Evolutionary conservation across 2,329 filamentous ascomycete genomes (phyloP).

Genomic region (Plenodomus tracheiphilus): DNA sequence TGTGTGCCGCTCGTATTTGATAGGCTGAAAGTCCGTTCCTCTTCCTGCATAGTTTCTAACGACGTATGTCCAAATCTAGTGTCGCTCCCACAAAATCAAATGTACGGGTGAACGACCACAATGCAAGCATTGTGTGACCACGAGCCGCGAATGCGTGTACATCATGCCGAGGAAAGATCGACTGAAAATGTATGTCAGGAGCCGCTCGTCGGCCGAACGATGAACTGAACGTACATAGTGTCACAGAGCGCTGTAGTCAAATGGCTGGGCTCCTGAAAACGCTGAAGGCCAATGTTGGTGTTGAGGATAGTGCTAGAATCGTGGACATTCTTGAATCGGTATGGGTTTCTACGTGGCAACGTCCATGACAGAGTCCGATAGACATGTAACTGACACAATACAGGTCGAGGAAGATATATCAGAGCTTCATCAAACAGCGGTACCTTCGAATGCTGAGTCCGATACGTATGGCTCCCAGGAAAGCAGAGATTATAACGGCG

Average conservation of each 20-base stretch:
- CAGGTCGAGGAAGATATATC: conserved; percentile 35
- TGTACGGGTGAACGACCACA: conserved; percentile 44
- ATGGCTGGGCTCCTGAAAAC: conserved; percentile 29
- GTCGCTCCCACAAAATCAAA: conserved; percentile 47
- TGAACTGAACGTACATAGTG: conserved; percentile 23
- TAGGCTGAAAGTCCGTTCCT: conserved; percentile 1
- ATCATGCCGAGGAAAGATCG: conserved; percentile 44
- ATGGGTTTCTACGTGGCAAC: neutral
- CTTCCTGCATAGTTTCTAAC: conserved; percentile 14
- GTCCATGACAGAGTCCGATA: neutral
- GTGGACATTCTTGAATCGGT: conserved; percentile 28
- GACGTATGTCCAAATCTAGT: conserved; percentile 21
- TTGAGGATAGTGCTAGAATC: conserved; percentile 28
- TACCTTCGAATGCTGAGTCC: conserved; percentile 19
- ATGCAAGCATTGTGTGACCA: conserved; percentile 43
- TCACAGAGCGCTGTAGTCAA: conserved; percentile 34
- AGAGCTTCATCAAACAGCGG: conserved; percentile 17
- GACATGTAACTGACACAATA: conserved; percentile 7
- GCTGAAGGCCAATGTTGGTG: conserved; percentile 18
- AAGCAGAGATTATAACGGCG: conserved; percentile 6
- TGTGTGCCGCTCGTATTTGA: conserved; percentile 1
- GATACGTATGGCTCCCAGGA: conserved; percentile 20
- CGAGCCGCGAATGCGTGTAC: conserved; percentile 43
- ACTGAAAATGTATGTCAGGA: conserved; percentile 37
- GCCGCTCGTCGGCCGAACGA: neutral